These are phyloP conservation scores for Stephanodiscus triporus DNA, from an alignment of 108 stramenopile species.

Conservation along the genomic window DNA sequence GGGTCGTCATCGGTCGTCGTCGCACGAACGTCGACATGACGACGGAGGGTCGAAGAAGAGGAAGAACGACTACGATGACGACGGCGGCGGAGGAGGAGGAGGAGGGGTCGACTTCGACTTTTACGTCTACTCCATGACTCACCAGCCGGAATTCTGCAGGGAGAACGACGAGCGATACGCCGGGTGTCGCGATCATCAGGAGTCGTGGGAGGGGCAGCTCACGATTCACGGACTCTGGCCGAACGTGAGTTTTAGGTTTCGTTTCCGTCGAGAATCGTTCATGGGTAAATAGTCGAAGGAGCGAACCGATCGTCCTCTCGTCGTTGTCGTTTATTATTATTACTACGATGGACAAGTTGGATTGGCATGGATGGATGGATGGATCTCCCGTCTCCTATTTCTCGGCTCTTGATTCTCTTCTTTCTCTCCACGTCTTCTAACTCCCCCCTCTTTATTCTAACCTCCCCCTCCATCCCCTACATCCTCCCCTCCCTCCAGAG, in stretches of 20 bases:
- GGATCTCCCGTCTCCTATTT: background rate
- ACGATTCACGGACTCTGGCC: conserved; percentile 65
- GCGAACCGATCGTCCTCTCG: too few species aligned
- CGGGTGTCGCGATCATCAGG: conserved; percentile 44
- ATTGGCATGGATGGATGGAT: too few species aligned
- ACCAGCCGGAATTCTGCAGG: conserved; percentile 57
- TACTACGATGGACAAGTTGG: too few species aligned
- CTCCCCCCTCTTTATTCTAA: background rate
- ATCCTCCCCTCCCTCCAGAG: conserved; percentile 7
- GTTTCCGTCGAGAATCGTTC: background rate
- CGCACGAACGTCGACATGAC: too few species aligned
- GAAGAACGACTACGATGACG: too few species aligned
- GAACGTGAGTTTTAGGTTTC: conserved; percentile 12
- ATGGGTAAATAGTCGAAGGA: too few species aligned
- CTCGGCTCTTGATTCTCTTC: background rate
- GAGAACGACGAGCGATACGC: conserved; percentile 24
- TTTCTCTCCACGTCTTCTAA: background rate
- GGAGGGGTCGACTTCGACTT: conserved; percentile 14
- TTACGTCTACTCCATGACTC: conserved; percentile 52
- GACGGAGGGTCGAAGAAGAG: too few species aligned
- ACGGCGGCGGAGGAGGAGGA: too few species aligned
- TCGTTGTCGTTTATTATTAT: conserved; percentile 4
- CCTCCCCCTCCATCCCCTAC: background rate
- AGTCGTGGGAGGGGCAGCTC: conserved; percentile 40
- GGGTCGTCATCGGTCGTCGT: too few species aligned